phyloP scores from a whole-genome alignment of 805 yeast species.

The Candida dajiaensis region DNA sequence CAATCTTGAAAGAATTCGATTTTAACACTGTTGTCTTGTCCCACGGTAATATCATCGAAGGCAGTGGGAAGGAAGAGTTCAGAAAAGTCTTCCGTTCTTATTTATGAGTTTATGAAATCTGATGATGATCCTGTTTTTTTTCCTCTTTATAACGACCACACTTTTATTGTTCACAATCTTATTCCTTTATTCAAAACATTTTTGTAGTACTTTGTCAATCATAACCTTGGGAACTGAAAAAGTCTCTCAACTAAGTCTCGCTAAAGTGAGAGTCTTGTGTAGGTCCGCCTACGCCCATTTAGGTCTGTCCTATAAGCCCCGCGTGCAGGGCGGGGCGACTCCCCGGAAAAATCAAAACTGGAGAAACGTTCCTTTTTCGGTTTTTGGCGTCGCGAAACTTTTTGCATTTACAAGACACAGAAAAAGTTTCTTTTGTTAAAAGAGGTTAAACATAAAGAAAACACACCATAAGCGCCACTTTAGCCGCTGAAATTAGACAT shows the following conservation, averaged over 20 bases:
- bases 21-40: slow-evolving; percentile 47
- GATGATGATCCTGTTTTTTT: neutral
- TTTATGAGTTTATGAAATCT: neutral
- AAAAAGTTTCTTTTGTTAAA: neutral
- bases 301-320: no score
- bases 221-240: no score
- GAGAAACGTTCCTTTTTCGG: neutral
- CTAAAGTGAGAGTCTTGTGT: no score
- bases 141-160: neutral
- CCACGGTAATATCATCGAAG: slow-evolving; percentile 54
- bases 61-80: slow-evolving; percentile 25
- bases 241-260: no score
- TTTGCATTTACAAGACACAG: neutral
- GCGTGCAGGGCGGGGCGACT: no score
- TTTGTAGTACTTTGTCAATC: neutral
- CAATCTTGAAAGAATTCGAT: slow-evolving; percentile 30
- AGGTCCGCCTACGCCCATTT: no score
- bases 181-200: neutral
- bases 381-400: neutral
- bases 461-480: neutral
- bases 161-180: no score
- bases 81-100: slow-evolving; percentile 16
- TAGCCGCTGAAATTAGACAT: neutral
- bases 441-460: neutral
- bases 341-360: neutral